A percentile compares a stretch with the other conserved stretches of the same genome.
phyloP scores from a whole-genome alignment of 306 rosid genomes.

The Gastrolobium bilobum region DNA sequence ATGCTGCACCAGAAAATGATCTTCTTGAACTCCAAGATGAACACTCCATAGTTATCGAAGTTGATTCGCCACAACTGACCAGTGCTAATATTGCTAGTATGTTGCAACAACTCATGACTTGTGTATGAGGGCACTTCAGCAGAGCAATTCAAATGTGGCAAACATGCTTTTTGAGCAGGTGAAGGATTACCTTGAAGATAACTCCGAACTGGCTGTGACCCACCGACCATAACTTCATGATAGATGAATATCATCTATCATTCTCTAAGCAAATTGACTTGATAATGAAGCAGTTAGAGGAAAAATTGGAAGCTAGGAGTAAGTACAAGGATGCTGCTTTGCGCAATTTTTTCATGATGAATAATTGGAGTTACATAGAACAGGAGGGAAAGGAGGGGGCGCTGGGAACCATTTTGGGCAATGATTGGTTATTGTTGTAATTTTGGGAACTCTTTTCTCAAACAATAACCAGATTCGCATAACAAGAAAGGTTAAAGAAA shows the following conservation, averaged over 20 bases:
- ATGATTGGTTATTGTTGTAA: slow-evolving; percentile 83
- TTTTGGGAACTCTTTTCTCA: no score
- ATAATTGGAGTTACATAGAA: slow-evolving; percentile 67
- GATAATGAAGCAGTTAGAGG: slow-evolving; percentile 70
- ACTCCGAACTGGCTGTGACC: not conserved
- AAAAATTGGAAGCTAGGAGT: slow-evolving; percentile 63
- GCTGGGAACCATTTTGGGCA: slow-evolving; percentile 58
- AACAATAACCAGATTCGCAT: no score
- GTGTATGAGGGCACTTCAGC: not conserved
- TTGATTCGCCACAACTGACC: not conserved
- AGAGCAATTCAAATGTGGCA: not conserved
- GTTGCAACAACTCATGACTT: not conserved
- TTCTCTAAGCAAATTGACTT: slow-evolving; percentile 60
- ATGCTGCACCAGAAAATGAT: not conserved
- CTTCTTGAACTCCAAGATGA: not conserved
- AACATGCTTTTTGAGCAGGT: not conserved
- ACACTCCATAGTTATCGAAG: not conserved
- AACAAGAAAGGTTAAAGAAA: no score
- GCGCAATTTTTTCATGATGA: slow-evolving; percentile 69
- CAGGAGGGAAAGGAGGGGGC: slow-evolving; percentile 53
- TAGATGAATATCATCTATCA: no score
- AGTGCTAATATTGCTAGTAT: not conserved
- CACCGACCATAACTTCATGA: slow-evolving; percentile 58
- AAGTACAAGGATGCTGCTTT: slow-evolving; percentile 60
- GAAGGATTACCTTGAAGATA: not conserved